Evolutionary conservation across 2,329 filamentous ascomycete species (phyloP).

Genomic region (Colletotrichum lentis): DNA sequence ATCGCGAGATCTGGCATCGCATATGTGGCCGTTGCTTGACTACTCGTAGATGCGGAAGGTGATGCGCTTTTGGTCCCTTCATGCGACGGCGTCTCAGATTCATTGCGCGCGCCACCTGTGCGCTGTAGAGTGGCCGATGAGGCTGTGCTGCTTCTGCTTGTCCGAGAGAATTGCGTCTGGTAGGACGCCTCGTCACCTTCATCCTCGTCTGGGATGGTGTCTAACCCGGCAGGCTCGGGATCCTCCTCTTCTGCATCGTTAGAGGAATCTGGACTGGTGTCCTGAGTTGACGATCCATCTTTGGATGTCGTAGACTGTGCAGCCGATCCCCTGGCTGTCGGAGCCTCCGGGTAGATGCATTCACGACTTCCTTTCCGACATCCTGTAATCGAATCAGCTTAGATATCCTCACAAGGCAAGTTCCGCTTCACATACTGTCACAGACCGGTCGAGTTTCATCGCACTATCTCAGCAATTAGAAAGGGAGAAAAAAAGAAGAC

Average conservation of each 20-base stretch:
- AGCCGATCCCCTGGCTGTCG: constrained; percentile 53
- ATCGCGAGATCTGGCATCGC: constrained; percentile 40
- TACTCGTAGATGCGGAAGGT: constrained; percentile 59
- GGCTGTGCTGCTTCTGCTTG: constrained; percentile 50
- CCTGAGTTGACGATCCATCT: constrained; percentile 49
- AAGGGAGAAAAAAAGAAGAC: neutral
- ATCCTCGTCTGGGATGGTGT: constrained; percentile 64
- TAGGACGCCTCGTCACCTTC: constrained; percentile 47
- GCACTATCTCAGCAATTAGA: constrained; percentile 66
- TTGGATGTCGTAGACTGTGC: constrained; percentile 49
- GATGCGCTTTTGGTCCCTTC: constrained; percentile 62
- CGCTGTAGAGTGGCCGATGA: constrained; percentile 51
- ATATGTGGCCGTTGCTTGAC: constrained; percentile 46
- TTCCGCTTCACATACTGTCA: constrained; percentile 65
- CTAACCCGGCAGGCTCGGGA: constrained; percentile 50
- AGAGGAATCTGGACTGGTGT: constrained; percentile 62
- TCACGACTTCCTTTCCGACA: constrained; percentile 92
- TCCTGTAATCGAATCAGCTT: constrained; percentile 59
- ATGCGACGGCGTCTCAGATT: constrained; percentile 63
- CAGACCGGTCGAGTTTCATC: constrained; percentile 89
- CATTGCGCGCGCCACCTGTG: constrained; percentile 50
- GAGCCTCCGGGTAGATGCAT: constrained; percentile 84
- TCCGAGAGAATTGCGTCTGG: constrained; percentile 39
- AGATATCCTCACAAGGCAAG: constrained; percentile 32
- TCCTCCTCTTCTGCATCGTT: constrained; percentile 60